Evolutionary conservation across 2,329 filamentous ascomycete genomes (phyloP).

Genomic region (Pestalotiopsis sp.): DNA sequence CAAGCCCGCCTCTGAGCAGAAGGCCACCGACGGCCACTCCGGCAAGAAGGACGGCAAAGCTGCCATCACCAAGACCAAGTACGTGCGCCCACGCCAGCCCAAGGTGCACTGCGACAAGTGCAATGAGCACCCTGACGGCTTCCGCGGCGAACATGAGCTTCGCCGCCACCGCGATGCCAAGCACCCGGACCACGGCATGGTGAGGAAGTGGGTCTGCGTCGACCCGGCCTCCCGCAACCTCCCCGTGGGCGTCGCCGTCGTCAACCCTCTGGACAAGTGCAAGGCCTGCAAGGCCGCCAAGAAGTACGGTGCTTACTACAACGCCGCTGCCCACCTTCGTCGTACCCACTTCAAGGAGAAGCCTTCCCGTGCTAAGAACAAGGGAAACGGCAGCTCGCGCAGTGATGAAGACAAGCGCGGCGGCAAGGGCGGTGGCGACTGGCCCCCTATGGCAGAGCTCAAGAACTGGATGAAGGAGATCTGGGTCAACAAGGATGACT

Average conservation of each 20-base stretch:
- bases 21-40: constrained; percentile 20
- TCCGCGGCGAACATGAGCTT: constrained; percentile 84
- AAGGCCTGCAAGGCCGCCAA: constrained; percentile 79
- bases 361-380: constrained; percentile 44
- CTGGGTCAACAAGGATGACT: constrained; percentile 37
- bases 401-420: constrained; percentile 50
- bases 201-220: constrained; percentile 60
- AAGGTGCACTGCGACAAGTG: constrained; percentile 73
- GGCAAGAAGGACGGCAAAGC: constrained; percentile 43
- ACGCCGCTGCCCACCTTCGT: constrained; percentile 86
- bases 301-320: constrained; percentile 89
- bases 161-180: constrained; percentile 65
- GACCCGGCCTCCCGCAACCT: constrained; percentile 47
- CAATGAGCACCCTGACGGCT: constrained; percentile 72
- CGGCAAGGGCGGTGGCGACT: constrained; percentile 54
- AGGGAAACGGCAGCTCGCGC: constrained; percentile 27
- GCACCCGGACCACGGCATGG: constrained; percentile 50
- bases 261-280: constrained; percentile 73
- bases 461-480: constrained; percentile 62
- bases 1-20: constrained; percentile 38
- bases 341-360: constrained; percentile 82
- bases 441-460: constrained; percentile 56
- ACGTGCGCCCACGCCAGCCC: constrained; percentile 65
- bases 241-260: constrained; percentile 46
- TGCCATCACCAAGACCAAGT: constrained; percentile 42